Percentiles rank a stretch among this genome's conserved stretches.
phyloP scores from a whole-genome alignment of 441 rosid genomes.

The Croton laevigatus region DNA sequence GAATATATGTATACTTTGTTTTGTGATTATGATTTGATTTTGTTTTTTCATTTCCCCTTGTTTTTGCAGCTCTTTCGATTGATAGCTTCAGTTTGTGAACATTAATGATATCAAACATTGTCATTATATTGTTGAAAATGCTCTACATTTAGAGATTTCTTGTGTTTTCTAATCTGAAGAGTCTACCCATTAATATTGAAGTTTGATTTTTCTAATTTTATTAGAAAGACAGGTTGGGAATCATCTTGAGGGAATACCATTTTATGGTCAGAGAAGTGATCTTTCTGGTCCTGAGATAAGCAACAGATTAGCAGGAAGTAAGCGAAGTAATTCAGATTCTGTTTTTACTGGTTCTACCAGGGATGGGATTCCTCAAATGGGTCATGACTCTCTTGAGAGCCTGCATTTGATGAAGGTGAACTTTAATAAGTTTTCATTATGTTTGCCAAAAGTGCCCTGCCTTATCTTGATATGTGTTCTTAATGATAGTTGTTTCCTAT shows the following conservation, averaged over 20 bases:
- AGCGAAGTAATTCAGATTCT: conserved; percentile 77
- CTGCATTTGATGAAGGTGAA: conserved; percentile 78
- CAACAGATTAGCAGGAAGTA: conserved; percentile 60
- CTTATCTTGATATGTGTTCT: not conserved
- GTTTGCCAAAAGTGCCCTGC: conserved; percentile 6
- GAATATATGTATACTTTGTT: not conserved
- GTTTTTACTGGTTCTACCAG: conserved; percentile 40
- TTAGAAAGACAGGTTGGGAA: conserved; percentile 60
- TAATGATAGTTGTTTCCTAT: conserved; percentile 18
- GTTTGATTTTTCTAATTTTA: conserved; percentile 30
- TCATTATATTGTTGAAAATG: conserved; percentile 4
- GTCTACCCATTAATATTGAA: conserved; percentile 11
- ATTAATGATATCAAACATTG: conserved; percentile 12
- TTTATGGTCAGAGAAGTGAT: conserved; percentile 66
- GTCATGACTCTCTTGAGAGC: conserved; percentile 64
- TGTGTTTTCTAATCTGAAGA: not conserved
- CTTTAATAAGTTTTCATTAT: conserved; percentile 16
- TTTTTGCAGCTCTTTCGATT: not conserved
- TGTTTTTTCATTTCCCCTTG: not conserved
- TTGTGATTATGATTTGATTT: not conserved
- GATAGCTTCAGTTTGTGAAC: not conserved
- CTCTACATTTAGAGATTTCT: not conserved
- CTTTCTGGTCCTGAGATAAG: conserved; percentile 58
- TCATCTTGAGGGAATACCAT: conserved; percentile 83
- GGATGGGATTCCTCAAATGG: conserved; percentile 37